These are phyloP conservation scores for Mantamonas sphyraenae DNA, from an alignment of 78 protist genomes.

Conservation along the genomic window DNA sequence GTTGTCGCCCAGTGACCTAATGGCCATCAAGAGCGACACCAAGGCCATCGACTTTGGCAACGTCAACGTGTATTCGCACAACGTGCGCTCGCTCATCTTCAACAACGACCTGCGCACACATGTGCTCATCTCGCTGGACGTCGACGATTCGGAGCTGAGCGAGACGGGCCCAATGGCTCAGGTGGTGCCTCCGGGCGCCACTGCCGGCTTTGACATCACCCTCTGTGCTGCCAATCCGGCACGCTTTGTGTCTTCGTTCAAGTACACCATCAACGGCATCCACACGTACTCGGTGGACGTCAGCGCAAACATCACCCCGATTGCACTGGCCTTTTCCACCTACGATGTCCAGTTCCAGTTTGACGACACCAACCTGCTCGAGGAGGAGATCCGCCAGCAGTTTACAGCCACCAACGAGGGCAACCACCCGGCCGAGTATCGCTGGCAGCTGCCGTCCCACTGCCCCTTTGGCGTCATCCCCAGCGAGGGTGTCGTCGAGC, in stretches of 20 bases:
- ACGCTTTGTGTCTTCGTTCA: constrained; percentile 6
- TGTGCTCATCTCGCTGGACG: constrained; percentile 11
- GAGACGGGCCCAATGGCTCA: constrained; percentile 2
- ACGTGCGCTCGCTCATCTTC: constrained; percentile 11
- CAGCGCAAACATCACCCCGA: constrained; percentile 34
- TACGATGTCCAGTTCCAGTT: constrained; percentile 27
- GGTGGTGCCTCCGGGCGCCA: constrained; percentile 47
- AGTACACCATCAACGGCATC: constrained; percentile 36
- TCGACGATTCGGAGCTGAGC: constrained; percentile 13
- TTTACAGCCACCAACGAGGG: constrained; percentile 3
- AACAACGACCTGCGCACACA: constrained; percentile 5
- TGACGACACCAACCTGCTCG: not conserved
- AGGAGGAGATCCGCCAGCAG: not conserved
- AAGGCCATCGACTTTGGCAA: constrained; percentile 29
- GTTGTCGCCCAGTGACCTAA: not conserved
- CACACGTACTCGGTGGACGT: constrained; percentile 23
- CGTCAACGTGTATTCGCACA: constrained; percentile 18
- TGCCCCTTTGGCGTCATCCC: not conserved
- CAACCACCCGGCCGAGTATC: constrained; percentile 3
- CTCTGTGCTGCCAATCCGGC: not conserved
- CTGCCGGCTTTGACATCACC: constrained; percentile 49
- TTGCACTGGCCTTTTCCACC: constrained; percentile 18
- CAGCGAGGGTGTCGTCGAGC: not conserved
- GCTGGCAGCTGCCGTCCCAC: constrained; percentile 7
- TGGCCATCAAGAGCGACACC: not conserved